phyloP scores from a whole-genome alignment of 2,329 filamentous ascomycete genomes.

The Colletotrichum magnum region DNA sequence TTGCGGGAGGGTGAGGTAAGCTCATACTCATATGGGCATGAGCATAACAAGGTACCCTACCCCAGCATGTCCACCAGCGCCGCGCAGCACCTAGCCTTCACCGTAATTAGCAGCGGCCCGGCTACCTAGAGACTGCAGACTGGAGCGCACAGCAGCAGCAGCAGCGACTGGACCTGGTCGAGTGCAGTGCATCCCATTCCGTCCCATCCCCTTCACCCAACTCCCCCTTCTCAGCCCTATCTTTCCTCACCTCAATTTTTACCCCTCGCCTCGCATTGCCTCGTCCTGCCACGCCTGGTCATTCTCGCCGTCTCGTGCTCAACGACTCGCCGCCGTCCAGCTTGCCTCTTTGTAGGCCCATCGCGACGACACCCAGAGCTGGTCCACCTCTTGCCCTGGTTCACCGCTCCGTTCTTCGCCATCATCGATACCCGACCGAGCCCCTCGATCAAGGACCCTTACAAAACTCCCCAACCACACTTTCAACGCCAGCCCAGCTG shows the following conservation, averaged over 20 bases:
- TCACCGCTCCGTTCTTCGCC: conserved; percentile 39
- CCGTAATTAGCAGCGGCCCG: conserved; percentile 9
- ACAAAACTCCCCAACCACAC: neutral
- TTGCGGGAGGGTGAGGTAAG: neutral
- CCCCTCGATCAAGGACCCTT: conserved; percentile 17
- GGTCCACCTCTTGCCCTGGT: conserved; percentile 25
- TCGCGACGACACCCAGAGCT: conserved; percentile 38
- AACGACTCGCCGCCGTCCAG: conserved; percentile 36
- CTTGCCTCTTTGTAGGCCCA: conserved; percentile 37
- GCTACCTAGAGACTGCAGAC: neutral
- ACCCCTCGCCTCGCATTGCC: conserved; percentile 36
- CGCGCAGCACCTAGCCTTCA: neutral
- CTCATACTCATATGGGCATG: too few relatives aligned
- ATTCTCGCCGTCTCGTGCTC: conserved; percentile 32
- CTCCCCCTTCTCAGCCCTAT: conserved; percentile 48
- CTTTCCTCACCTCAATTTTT: conserved; percentile 42
- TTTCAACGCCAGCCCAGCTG: conserved; percentile 8
- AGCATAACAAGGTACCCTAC: neutral
- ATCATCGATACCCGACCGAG: conserved; percentile 35
- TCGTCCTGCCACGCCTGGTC: conserved; percentile 28
- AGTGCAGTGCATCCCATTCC: conserved; percentile 38
- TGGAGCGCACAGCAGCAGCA: conserved; percentile 19
- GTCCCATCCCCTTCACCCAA: conserved; percentile 41
- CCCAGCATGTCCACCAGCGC: conserved; percentile 10
- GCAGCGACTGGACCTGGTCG: conserved; percentile 4